Conservation (phyloP, 441 rosid species). For the Flueggea neowawraea region DNA sequence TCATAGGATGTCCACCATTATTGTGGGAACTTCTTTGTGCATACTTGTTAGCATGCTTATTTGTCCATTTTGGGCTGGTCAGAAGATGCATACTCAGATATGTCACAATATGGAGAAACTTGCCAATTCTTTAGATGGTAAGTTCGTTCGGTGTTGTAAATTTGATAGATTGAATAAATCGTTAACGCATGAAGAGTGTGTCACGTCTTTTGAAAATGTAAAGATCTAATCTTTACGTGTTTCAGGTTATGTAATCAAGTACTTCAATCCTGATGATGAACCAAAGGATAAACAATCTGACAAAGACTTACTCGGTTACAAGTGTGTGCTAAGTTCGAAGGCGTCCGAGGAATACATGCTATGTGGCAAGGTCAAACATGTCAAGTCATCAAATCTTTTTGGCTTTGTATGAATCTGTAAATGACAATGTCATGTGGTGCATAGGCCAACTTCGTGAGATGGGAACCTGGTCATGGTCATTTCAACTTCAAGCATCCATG, state of each 20-base stretch:
- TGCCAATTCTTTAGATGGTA: constrained; percentile 71
- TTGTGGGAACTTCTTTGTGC: constrained; percentile 62
- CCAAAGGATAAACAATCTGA: constrained; percentile 13
- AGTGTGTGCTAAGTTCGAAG: constrained; percentile 58
- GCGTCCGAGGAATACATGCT: constrained; percentile 69
- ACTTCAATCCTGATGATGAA: constrained; percentile 22
- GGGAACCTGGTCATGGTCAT: constrained; percentile 84
- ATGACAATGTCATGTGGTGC: not conserved
- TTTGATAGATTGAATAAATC: no score
- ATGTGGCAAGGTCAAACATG: constrained; percentile 5
- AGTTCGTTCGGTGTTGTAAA: not conserved
- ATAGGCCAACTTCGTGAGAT: constrained; percentile 73
- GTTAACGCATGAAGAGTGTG: no score
- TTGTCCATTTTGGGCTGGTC: constrained; percentile 95
- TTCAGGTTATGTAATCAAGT: constrained; percentile 42
- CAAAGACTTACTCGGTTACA: constrained; percentile 39
- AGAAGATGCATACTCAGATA: constrained; percentile 54
- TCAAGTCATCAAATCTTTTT: not conserved
- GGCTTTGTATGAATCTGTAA: constrained; percentile 26
- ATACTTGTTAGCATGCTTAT: constrained; percentile 46
- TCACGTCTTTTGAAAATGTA: no score
- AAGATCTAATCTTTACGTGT: not conserved
- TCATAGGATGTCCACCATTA: constrained; percentile 56
- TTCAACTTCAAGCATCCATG: constrained; percentile 79
- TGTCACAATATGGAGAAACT: constrained; percentile 56